Conservation (phyloP, 192 early-diverging fungal species). For the Coemansia sp. region DNA sequence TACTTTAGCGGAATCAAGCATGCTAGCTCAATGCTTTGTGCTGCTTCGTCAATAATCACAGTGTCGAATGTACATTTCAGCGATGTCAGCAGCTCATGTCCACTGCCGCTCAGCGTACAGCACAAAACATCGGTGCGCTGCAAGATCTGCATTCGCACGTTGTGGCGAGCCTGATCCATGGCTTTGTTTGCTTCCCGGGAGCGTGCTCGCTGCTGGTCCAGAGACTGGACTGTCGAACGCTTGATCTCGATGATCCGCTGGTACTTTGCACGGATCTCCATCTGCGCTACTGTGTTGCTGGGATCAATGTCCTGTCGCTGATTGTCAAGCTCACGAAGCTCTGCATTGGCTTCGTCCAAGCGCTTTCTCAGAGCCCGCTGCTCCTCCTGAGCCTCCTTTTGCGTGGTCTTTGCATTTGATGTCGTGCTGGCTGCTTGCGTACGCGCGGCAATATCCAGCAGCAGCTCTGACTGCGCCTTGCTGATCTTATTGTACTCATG, state of each 20-base stretch:
- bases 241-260: slow-evolving; percentile 14
- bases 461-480: slow-evolving; percentile 20
- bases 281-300: slow-evolving; percentile 16
- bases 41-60: slow-evolving; percentile 96
- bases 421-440: slow-evolving; percentile 8
- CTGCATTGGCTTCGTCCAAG: slow-evolving; percentile 25
- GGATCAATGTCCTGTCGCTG: slow-evolving; percentile 22
- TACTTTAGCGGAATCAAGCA: slow-evolving; percentile 87
- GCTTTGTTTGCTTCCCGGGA: slow-evolving; percentile 44
- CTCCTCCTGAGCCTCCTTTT: slow-evolving; percentile 6
- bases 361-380: slow-evolving; percentile 16
- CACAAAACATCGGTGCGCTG: slow-evolving; percentile 78
- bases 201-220: slow-evolving; percentile 25
- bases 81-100: slow-evolving; percentile 74
- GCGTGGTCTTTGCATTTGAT: slow-evolving; percentile 14
- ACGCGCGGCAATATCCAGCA: slow-evolving; percentile 18
- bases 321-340: slow-evolving; percentile 19
- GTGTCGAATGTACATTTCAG: slow-evolving; percentile 69
- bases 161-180: slow-evolving; percentile 54
- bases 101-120: slow-evolving; percentile 81
- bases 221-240: slow-evolving; percentile 10
- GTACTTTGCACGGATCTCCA: slow-evolving; percentile 18
- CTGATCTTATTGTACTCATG: slow-evolving; percentile 13
- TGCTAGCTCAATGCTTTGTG: slow-evolving; percentile 85
- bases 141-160: slow-evolving; percentile 65